Evolutionary conservation across 73 alveolate species (phyloP).

Genomic region (Tetrahymena elliotti): DNA sequence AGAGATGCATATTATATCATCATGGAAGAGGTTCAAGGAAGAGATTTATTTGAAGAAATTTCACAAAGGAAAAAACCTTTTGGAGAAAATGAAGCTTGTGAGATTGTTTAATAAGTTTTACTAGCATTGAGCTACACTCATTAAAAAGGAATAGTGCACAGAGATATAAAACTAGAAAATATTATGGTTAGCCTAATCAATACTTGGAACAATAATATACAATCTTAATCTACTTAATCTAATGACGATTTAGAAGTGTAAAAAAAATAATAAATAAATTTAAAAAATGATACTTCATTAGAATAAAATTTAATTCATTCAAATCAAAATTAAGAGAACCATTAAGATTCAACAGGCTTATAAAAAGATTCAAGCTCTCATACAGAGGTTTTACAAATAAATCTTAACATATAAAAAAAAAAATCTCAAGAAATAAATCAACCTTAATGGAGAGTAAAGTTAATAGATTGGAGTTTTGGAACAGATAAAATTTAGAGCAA

Average conservation of each 20-base stretch:
- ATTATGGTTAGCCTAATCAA: slow-evolving; percentile 15
- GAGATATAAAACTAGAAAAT: slow-evolving; percentile 39
- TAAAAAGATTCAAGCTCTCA: background rate
- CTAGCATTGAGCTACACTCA: slow-evolving; percentile 14
- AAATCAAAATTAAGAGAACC: no score
- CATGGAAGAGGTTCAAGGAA: background rate
- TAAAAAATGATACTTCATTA: background rate
- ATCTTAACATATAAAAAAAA: background rate
- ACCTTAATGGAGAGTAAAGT: background rate
- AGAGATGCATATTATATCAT: background rate
- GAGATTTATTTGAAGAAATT: background rate
- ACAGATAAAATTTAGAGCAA: background rate
- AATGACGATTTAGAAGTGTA: background rate
- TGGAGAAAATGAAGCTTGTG: background rate
- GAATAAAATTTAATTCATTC: background rate
- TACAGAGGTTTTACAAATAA: background rate
- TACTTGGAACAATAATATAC: background rate
- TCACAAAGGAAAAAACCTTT: background rate
- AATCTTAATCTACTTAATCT: background rate
- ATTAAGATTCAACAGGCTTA: background rate
- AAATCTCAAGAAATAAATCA: background rate
- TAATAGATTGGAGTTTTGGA: background rate
- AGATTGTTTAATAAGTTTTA: background rate
- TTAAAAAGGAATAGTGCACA: slow-evolving; percentile 17
- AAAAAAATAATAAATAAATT: no score